Evolutionary conservation across 257 asterid genomes (phyloP).

Genomic region (Cynanchum wilfordii): DNA sequence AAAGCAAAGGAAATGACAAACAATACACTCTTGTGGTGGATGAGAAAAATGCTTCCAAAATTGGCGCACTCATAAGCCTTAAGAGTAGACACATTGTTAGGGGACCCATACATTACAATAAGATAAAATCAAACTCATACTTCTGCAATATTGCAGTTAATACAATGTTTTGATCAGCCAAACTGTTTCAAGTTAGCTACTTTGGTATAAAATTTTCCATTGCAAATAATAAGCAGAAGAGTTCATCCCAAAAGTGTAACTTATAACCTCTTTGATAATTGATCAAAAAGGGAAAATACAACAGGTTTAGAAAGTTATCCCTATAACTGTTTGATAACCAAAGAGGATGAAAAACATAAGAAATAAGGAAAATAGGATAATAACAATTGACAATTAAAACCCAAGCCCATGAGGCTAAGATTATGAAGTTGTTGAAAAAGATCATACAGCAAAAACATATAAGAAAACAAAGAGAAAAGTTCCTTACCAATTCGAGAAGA

Average conservation of each 20-base stretch:
- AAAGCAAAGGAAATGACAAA: background rate
- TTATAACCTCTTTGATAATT: background rate
- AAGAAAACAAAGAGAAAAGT: conserved; percentile 7
- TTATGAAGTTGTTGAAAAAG: background rate
- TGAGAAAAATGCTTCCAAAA: background rate
- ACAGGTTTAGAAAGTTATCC: background rate
- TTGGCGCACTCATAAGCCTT: background rate
- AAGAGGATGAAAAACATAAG: background rate
- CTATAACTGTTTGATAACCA: background rate
- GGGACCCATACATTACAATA: background rate
- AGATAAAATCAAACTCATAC: background rate
- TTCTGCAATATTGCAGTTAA: background rate
- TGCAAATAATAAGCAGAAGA: background rate
- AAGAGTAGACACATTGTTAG: background rate
- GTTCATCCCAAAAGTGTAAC: background rate
- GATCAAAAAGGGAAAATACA: background rate
- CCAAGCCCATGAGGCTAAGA: background rate
- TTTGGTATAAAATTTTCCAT: background rate
- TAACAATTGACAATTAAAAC: background rate
- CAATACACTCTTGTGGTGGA: background rate
- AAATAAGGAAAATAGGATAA: background rate
- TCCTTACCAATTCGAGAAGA: conserved; percentile 83
- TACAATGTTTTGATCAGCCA: background rate
- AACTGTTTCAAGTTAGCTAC: background rate
- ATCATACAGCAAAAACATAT: background rate